phyloP scores from a whole-genome alignment of 2,329 filamentous ascomycete genomes.

The Penicillium verrucosum region DNA sequence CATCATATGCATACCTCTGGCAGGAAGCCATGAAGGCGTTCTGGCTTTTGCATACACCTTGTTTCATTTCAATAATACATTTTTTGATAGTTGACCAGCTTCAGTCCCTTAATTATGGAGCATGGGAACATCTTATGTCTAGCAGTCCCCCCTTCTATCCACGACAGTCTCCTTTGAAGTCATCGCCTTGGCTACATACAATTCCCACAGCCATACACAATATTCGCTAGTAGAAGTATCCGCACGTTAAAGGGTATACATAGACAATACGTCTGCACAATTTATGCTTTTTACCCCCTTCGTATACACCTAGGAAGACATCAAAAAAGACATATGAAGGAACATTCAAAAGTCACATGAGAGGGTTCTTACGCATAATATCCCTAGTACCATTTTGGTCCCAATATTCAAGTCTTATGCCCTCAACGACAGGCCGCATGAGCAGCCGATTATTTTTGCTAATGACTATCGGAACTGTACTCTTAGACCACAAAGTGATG shows the following conservation, averaged over 20 bases:
- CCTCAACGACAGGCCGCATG: too few species aligned
- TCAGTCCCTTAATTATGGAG: background rate
- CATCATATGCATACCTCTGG: conserved; percentile 1
- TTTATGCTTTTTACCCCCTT: too few species aligned
- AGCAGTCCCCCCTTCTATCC: background rate
- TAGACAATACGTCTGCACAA: too few species aligned
- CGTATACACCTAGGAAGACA: too few species aligned
- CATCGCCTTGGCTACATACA: background rate
- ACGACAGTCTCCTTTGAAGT: background rate
- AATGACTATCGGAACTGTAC: background rate
- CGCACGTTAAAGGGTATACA: background rate
- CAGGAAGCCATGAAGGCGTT: conserved; percentile 7
- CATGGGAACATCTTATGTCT: background rate
- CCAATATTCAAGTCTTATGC: too few species aligned
- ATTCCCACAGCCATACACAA: background rate
- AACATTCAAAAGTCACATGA: too few species aligned
- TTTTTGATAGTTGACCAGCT: background rate
- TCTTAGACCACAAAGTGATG: background rate
- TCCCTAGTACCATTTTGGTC: too few species aligned
- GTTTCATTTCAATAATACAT: background rate
- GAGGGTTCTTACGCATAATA: too few species aligned
- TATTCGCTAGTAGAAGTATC: background rate
- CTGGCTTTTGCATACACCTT: background rate
- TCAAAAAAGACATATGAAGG: too few species aligned
- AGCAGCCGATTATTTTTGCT: too few species aligned